Percentiles rank a stretch among this genome's conserved stretches.
Evolutionary conservation across 495 filamentous ascomycete genomes (phyloP).

Genomic region (Niebla homalea): DNA sequence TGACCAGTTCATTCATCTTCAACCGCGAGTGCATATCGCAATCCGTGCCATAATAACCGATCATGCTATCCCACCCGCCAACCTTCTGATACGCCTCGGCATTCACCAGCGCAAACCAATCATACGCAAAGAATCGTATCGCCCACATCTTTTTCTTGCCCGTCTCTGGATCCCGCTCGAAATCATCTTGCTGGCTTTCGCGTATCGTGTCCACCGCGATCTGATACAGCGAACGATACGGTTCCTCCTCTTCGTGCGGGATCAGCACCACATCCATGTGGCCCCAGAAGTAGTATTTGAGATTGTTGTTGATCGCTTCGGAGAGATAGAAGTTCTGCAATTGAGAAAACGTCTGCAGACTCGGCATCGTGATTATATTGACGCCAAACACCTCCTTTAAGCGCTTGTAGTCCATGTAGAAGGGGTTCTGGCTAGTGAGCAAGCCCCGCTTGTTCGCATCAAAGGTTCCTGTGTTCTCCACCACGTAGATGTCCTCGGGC

Average conservation of each 20-base stretch:
- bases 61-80: slow-evolving; percentile 46
- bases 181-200: slow-evolving; percentile 8
- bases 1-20: slow-evolving; percentile 31
- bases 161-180: not conserved
- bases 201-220: slow-evolving; percentile 33
- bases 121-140: slow-evolving; percentile 43
- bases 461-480: slow-evolving; percentile 53
- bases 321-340: slow-evolving; percentile 49
- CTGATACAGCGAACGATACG: slow-evolving; percentile 40
- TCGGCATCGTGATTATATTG: slow-evolving; percentile 42
- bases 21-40: slow-evolving; percentile 46
- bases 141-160: slow-evolving; percentile 28
- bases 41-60: slow-evolving; percentile 47
- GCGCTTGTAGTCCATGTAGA: slow-evolving; percentile 44
- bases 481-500: slow-evolving; percentile 42
- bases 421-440: slow-evolving; percentile 46
- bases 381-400: slow-evolving; percentile 39
- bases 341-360: slow-evolving; percentile 46
- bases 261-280: slow-evolving; percentile 46
- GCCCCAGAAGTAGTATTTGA: slow-evolving; percentile 46
- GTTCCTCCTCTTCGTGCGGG: slow-evolving; percentile 31
- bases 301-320: slow-evolving; percentile 31
- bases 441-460: slow-evolving; percentile 38
- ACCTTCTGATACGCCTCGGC: slow-evolving; percentile 33
- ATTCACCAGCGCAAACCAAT: slow-evolving; percentile 47